These are phyloP conservation scores for Rugosomyces carneus DNA, from an alignment of 1,284 basidiomycete species.

Conservation along the genomic window DNA sequence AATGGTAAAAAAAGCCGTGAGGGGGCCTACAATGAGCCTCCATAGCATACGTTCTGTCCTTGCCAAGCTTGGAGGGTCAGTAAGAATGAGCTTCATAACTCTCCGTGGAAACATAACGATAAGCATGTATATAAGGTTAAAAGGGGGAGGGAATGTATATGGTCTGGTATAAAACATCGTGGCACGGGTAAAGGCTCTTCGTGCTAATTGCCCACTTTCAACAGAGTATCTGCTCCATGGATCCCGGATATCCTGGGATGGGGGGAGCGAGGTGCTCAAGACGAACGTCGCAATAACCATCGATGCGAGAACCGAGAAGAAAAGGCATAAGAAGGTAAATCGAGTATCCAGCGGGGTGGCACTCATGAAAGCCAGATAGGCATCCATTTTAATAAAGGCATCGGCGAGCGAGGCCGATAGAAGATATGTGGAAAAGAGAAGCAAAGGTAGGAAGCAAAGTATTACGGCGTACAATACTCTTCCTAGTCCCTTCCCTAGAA, in stretches of 20 bases:
- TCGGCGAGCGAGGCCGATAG: conserved; percentile 37
- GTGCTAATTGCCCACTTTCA: conserved; percentile 38
- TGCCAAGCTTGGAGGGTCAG: conserved; percentile 6
- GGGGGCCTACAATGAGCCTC: conserved; percentile 38
- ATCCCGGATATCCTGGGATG: conserved; percentile 4
- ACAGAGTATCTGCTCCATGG: conserved; percentile 46
- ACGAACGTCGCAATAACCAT: conserved; percentile 29
- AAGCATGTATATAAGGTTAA: conserved; percentile 36
- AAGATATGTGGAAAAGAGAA: conserved; percentile 37
- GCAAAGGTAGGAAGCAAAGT: conserved; percentile 41
- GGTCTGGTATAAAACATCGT: conserved; percentile 32
- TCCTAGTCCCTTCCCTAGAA: conserved; percentile 32
- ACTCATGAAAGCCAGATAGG: conserved; percentile 1
- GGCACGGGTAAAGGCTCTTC: conserved; percentile 34
- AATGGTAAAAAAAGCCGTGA: conserved; percentile 25
- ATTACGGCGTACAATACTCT: conserved; percentile 34
- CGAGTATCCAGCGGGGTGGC: conserved; percentile 42
- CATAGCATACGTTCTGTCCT: conserved; percentile 31
- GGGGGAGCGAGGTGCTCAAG: conserved; percentile 20
- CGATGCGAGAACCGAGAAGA: conserved; percentile 29
- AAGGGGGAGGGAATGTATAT: conserved; percentile 43
- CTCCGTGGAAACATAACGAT: conserved; percentile 23
- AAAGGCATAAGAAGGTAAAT: conserved; percentile 33
- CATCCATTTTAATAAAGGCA: conserved; percentile 18
- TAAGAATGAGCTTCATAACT: conserved; percentile 17